Evolutionary conservation across 495 filamentous ascomycete genomes (phyloP), one percentile per base, ranked within the genome.

Genomic region (Patellaria atrata): DNA sequence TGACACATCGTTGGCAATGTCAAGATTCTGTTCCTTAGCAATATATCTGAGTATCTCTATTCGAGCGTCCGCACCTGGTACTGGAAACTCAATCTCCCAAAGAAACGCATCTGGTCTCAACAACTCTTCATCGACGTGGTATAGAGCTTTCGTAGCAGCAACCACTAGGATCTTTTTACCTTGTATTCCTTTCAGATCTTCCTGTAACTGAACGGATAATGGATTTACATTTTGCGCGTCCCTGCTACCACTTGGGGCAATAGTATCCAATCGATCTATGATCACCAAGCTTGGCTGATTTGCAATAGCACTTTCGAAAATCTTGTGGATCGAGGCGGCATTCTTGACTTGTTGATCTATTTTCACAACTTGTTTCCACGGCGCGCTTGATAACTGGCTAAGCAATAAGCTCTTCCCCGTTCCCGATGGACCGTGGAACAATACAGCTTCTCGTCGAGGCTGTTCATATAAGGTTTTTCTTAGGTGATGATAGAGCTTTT

Each of bases 351-450:
- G n/a, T 19, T 59, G 64, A 24, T 67, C 62, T 22, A 91, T 63
- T 17, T 57, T 62, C 32, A 77, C 66, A 4, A 80, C 67, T 37
- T 67, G 71, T 13, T 68, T 71, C 78, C 79, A 91, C 35, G 71
- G 67, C 6, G 71, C 68, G n/a, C 58, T 55, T 13, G 68, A 65
- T n/a, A 91, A 67, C 33, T 69, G 67, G 18, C 72, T 50, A 2
- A 93, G 55, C 10, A 92, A 59, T 38, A 76, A 59, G 11, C 71
- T 75, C 54, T 91, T 94, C 2, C 85, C 85, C 0, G 79, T 89
- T 39, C 89, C 78, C 45, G 80, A 73, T 32, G 79, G 71, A 27
- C 89, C 83, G 59, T 89, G 73, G 27, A 97, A 62, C 40, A 93
- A 59, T 30, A 89, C 68, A 5, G 27, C 16, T 26, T 37, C 33